A percentile compares a stretch with the other conserved stretches of the same genome.
Conservation (phyloP, 345 rosid species). For the Sisymbrium irio region DNA sequence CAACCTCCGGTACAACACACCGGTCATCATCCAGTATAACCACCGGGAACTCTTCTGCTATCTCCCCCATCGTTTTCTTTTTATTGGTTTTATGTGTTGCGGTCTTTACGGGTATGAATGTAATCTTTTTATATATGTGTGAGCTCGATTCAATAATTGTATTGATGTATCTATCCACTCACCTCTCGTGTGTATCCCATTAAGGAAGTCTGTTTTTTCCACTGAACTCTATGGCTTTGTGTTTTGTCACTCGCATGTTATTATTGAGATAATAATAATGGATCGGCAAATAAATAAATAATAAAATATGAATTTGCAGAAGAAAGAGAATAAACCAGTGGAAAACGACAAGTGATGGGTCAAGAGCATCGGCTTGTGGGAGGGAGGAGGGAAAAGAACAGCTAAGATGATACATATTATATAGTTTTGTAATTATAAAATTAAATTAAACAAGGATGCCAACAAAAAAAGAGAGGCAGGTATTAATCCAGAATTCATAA, state of each 20-base stretch:
- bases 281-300: neutral
- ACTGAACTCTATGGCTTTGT: neutral
- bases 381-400: constrained; percentile 7
- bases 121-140: neutral
- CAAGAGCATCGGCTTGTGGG: constrained; percentile 16
- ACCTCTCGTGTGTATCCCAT: neutral
- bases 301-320: constrained; percentile 8
- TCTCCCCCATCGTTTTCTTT: constrained; percentile 29
- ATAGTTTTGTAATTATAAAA: neutral
- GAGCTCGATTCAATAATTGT: constrained; percentile 17
- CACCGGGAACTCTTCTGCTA: constrained; percentile 29
- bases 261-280: neutral
- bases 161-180: neutral
- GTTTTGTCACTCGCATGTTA: constrained; percentile 19
- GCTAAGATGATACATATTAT: neutral
- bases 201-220: constrained; percentile 7
- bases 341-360: constrained; percentile 34
- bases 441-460: neutral
- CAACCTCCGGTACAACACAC: constrained; percentile 65
- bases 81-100: neutral
- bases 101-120: neutral
- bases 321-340: constrained; percentile 1
- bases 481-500: neutral
- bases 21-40: constrained; percentile 30
- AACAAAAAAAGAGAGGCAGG: neutral